Conservation (phyloP, 768 basidiomycete species). For the Piloderma croceum region DNA sequence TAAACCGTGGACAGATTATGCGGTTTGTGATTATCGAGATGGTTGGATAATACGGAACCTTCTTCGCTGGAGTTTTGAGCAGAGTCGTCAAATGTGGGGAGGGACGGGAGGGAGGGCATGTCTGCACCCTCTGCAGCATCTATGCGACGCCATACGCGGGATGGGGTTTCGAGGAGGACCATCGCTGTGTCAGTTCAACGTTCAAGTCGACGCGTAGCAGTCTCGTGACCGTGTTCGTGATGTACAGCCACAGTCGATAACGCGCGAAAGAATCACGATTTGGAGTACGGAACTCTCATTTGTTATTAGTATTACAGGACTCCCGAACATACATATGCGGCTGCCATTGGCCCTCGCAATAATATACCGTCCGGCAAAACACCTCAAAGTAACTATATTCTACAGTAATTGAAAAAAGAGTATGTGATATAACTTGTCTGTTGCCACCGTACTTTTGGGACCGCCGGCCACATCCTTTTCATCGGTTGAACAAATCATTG, state of each 20-base stretch:
- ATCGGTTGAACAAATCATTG: too few relatives aligned
- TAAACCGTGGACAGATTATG: too few relatives aligned
- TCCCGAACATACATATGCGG: neutral
- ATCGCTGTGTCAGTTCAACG: constrained; percentile 22
- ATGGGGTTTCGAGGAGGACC: constrained; percentile 70
- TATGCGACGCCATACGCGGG: constrained; percentile 79
- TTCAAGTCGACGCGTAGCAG: too few relatives aligned
- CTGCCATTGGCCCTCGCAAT: neutral
- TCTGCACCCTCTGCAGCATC: constrained; percentile 59
- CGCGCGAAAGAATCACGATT: constrained; percentile 1
- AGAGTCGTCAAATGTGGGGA: constrained; percentile 71
- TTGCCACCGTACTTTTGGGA: too few relatives aligned
- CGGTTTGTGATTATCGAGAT: too few relatives aligned
- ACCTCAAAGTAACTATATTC: too few relatives aligned
- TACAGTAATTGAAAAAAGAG: too few relatives aligned
- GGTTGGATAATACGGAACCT: too few relatives aligned
- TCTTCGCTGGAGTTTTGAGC: too few relatives aligned
- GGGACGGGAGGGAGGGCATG: constrained; percentile 77
- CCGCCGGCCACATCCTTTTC: too few relatives aligned
- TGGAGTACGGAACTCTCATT: neutral
- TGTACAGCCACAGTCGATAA: neutral
- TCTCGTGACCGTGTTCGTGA: neutral
- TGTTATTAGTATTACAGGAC: neutral
- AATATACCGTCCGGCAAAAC: too few relatives aligned
- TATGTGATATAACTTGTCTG: too few relatives aligned